A percentile compares a stretch with the other conserved stretches of the same genome.
Conservation (phyloP, 2,329 filamentous ascomycete genomes). For the Grosmannia serpens region DNA sequence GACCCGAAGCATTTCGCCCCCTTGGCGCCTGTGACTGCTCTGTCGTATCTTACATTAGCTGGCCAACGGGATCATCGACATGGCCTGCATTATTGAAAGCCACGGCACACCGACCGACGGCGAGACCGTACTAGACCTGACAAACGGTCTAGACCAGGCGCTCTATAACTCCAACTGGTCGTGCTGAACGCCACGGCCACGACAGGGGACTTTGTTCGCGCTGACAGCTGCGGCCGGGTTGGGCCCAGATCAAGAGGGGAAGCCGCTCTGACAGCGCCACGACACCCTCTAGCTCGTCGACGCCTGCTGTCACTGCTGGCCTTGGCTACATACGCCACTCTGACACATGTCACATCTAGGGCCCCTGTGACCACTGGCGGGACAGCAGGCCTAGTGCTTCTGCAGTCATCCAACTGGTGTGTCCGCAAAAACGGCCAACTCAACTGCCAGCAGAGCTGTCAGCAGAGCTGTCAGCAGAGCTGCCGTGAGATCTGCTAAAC, state of each 20-base stretch:
- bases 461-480: too few relatives aligned
- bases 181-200: conserved; percentile 23
- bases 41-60: conserved; percentile 36
- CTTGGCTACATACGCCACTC: too few relatives aligned
- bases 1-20: conserved; percentile 32
- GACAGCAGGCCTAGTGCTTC: too few relatives aligned
- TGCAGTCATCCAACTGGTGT: too few relatives aligned
- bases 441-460: too few relatives aligned
- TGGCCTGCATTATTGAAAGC: conserved; percentile 11
- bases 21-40: conserved; percentile 29
- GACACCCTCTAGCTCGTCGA: not conserved
- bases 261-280: not conserved
- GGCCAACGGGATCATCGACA: conserved; percentile 10
- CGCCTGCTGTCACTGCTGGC: too few relatives aligned
- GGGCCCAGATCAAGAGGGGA: conserved; percentile 14
- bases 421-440: too few relatives aligned
- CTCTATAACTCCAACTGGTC: conserved; percentile 26
- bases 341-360: too few relatives aligned
- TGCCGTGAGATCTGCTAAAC: too few relatives aligned
- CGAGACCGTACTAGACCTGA: conserved; percentile 26
- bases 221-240: conserved; percentile 24
- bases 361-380: too few relatives aligned
- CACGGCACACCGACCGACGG: conserved; percentile 17
- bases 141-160: conserved; percentile 29
- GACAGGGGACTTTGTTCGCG: conserved; percentile 25